Evolutionary conservation across 768 basidiomycete species (phyloP).

Genomic region (Dioszegia hungarica): DNA sequence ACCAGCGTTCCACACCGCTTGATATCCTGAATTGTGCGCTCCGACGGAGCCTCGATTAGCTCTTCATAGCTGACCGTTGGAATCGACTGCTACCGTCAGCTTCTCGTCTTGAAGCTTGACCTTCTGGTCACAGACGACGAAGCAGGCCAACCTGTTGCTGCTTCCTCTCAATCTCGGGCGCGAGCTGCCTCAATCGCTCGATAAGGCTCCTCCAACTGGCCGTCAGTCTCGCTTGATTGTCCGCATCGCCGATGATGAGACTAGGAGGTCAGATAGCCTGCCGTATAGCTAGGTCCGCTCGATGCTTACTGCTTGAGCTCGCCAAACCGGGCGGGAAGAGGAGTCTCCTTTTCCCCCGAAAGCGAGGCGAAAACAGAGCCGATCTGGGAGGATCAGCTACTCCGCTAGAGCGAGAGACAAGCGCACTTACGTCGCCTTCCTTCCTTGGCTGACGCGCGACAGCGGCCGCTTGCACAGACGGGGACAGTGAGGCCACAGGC

Average conservation of each 20-base stretch:
- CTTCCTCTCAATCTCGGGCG: conserved; percentile 54
- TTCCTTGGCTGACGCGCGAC: neutral
- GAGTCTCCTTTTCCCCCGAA: conserved; percentile 48
- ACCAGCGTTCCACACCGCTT: conserved; percentile 58
- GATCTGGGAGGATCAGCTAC: conserved; percentile 43
- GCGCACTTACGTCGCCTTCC: conserved; percentile 10
- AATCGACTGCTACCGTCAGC: conserved; percentile 47
- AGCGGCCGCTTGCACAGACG: neutral
- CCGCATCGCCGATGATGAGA: conserved; percentile 26
- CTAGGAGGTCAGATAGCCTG: conserved; percentile 3
- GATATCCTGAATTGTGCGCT: conserved; percentile 47
- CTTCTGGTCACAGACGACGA: neutral
- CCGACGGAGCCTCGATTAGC: conserved; percentile 11
- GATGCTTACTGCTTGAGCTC: conserved; percentile 55
- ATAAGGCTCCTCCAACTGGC: conserved; percentile 30
- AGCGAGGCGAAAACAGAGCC: conserved; percentile 55
- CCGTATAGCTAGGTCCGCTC: neutral
- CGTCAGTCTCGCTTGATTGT: conserved; percentile 23
- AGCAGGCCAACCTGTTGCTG: conserved; percentile 53
- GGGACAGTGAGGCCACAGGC: neutral
- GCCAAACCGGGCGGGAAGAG: conserved; percentile 59
- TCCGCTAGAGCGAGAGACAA: no score
- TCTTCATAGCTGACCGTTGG: conserved; percentile 50
- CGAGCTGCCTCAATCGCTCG: conserved; percentile 35
- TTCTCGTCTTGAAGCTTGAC: no score